Evolutionary conservation across 495 filamentous ascomycete species (phyloP).

Genomic region (Lophiostoma macrostomum): DNA sequence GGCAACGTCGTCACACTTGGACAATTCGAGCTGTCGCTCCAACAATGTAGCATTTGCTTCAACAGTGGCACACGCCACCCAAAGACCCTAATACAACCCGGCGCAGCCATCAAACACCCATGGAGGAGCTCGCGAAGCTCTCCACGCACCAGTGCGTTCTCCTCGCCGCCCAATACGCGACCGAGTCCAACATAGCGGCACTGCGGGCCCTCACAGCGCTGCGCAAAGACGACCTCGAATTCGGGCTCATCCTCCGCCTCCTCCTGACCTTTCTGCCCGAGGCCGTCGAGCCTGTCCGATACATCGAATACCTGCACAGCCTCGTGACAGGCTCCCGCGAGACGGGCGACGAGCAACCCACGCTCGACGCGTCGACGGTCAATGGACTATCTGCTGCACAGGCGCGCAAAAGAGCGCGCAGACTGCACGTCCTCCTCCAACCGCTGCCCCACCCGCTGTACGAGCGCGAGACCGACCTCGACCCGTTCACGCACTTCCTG

Average conservation of each 20-base stretch:
- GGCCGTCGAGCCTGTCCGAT: conserved; percentile 61
- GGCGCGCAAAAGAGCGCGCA: conserved; percentile 66
- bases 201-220: conserved; percentile 61
- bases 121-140: conserved; percentile 33
- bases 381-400: conserved; percentile 60
- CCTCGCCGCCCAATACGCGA: conserved; percentile 60
- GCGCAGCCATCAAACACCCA: background rate
- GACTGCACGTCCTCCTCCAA: conserved; percentile 65
- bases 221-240: conserved; percentile 56
- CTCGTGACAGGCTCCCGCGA: conserved; percentile 42
- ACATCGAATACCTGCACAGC: conserved; percentile 58
- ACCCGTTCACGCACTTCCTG: conserved; percentile 66
- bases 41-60: no score
- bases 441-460: conserved; percentile 48
- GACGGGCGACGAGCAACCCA: conserved; percentile 38
- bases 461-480: conserved; percentile 45
- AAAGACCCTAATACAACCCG: background rate
- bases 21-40: no score
- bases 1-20: no score
- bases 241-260: conserved; percentile 71
- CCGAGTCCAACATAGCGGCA: conserved; percentile 56
- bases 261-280: conserved; percentile 84
- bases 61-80: no score
- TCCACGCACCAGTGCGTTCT: conserved; percentile 61
- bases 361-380: conserved; percentile 59